Percentiles rank a stretch among this genome's conserved stretches.
phyloP scores from a whole-genome alignment of 331 rosid genomes.

The Spiraea crenata region DNA sequence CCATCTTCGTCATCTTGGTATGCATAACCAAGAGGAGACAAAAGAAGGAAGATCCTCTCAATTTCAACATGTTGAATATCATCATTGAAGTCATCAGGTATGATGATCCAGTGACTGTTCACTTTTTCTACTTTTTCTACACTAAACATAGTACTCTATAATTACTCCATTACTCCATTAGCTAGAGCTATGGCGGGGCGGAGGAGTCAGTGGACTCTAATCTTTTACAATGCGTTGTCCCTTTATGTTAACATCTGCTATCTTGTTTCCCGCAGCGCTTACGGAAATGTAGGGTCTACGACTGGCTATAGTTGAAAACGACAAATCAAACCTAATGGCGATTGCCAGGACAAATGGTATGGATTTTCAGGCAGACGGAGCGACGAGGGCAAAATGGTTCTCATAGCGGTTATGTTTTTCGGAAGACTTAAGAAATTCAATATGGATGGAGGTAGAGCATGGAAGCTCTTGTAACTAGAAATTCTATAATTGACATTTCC shows the following conservation, averaged over 20 bases:
- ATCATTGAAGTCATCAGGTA: slow-evolving; percentile 63
- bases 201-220: background rate
- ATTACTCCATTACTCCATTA: too few species aligned
- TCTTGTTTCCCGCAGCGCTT: background rate
- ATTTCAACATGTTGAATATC: slow-evolving; percentile 56
- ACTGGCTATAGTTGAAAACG: slow-evolving; percentile 49
- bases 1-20: slow-evolving; percentile 52
- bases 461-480: slow-evolving; percentile 35
- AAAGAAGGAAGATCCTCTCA: slow-evolving; percentile 65
- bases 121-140: background rate
- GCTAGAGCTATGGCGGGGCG: too few species aligned
- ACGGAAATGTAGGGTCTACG: slow-evolving; percentile 35
- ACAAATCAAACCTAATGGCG: slow-evolving; percentile 19
- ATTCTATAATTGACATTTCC: too few species aligned
- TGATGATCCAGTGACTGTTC: background rate
- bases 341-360: slow-evolving; percentile 36
- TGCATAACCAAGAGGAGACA: slow-evolving; percentile 60
- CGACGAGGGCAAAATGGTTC: slow-evolving; percentile 37
- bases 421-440: slow-evolving; percentile 54
- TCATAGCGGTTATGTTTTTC: slow-evolving; percentile 40
- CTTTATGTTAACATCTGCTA: background rate
- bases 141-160: background rate
- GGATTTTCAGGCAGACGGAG: slow-evolving; percentile 49
- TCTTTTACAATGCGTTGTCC: background rate
- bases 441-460: slow-evolving; percentile 43